Base-by-base conservation (phyloP, 345 rosid genomes). In the Laguncularia racemosa region DNA sequence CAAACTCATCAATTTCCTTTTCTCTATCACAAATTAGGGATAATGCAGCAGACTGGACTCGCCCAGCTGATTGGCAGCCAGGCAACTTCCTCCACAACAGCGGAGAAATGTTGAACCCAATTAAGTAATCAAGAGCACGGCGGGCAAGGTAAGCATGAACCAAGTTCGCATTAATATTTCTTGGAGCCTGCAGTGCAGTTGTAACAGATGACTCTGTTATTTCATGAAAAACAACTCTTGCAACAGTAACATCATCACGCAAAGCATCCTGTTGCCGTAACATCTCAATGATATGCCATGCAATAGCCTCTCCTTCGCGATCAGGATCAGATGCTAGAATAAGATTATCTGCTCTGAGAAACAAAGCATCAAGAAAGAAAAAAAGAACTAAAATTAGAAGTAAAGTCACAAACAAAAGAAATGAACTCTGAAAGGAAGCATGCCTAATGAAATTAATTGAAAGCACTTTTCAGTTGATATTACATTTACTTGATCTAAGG, bases 291-390 rank as follows among this genome's bases (percentile, higher is more conserved):
- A 93, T 87, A 82, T 89, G 99, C 99, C 99, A 93, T 60, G 99
- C 88, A 75, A 89, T 93, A 72, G 99, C 99, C 83, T 93, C 99
- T 66, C 99, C 97, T 82, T 93, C 99, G 61, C 99, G 92, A 77
- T 93, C 99, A 61, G 99, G 99, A 78, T 89, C 99, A 65, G 99
- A 87, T 53, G 99, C 99, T 73, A 93, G 96, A 70, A 93, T 80
- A 70, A 93, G 82, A 78, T 79, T 87, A 74, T 89, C 84, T 75
- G 97, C 92, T 67, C 99, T 93, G 99, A 70, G 71, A 64, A 73
- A 65, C 67, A 80, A 61, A 63, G 59, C 67, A 76, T 63, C 58
- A 65, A 76, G 47, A 51, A 18, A 44, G 38, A 18, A 50, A 20
- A 4, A 19, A 67, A 71, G 59, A 61, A 76, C 52, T 66, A 51